phyloP scores from a whole-genome alignment of 2,329 filamentous ascomycete species.

The Sphaerulina musiva region DNA sequence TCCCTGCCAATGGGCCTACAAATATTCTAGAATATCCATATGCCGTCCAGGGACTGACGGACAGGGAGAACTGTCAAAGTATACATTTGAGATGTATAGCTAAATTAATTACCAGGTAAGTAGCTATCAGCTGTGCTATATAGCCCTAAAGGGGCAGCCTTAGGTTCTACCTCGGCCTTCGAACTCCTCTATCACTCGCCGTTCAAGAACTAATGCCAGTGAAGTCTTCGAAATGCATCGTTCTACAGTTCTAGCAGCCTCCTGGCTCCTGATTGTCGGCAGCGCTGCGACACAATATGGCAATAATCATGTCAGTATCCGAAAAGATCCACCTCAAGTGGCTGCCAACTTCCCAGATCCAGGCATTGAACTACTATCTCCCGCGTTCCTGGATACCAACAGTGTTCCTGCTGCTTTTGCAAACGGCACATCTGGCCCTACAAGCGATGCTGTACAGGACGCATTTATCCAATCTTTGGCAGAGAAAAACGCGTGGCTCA shows the following conservation, averaged over 20 bases:
- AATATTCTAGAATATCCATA: too few species aligned
- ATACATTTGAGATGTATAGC: too few species aligned
- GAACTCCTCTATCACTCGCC: too few species aligned
- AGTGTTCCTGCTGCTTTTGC: slow-evolving; percentile 29
- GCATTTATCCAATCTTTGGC: slow-evolving; percentile 29
- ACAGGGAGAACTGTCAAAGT: too few species aligned
- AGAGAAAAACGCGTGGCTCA: slow-evolving; percentile 33
- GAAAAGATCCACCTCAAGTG: slow-evolving; percentile 31
- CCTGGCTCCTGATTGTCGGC: neutral
- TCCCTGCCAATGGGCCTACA: too few species aligned
- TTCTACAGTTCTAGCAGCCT: neutral
- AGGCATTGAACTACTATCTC: slow-evolving; percentile 30
- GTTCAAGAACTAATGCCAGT: too few species aligned
- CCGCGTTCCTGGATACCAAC: slow-evolving; percentile 30
- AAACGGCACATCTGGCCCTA: slow-evolving; percentile 32
- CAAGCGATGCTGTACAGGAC: slow-evolving; percentile 26
- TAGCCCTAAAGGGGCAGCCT: too few species aligned
- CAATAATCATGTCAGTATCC: slow-evolving; percentile 29
- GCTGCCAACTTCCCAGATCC: slow-evolving; percentile 33
- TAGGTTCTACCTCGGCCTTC: too few species aligned
- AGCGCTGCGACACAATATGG: slow-evolving; percentile 25
- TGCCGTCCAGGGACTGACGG: too few species aligned
- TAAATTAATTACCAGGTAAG: too few species aligned
- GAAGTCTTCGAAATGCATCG: neutral
- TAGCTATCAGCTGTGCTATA: too few species aligned